Evolutionary conservation across 176 grass and related monocot genomes (phyloP), one percentile per base, ranked within the genome.

Genomic region (Zizania latifolia): DNA sequence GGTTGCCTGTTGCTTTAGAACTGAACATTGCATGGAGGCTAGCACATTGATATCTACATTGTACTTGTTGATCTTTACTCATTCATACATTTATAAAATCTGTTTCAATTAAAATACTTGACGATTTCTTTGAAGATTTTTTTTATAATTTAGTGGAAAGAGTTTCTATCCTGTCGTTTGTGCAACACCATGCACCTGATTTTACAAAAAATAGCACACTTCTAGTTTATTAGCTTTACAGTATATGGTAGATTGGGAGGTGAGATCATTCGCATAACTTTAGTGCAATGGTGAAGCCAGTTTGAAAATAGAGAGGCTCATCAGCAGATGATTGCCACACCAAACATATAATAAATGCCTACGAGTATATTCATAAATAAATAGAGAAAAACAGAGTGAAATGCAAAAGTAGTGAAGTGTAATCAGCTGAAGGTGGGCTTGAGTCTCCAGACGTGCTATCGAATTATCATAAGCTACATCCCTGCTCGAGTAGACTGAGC

Each of bases 111-210:
- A 65, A 4, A 22, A 48, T 37, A 17, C 32, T 13, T 51, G 2
- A 36, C 29, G n/a, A 30, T 79, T 77, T 59, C 1, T 68, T 69
- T 41, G 15, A 83, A 60, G 30, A 17, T 69, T 73, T 27, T 63
- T 43, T 51, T 63, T 63, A 22, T 10, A 72, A 29, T 44, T 72
- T 65, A 41, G 27, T 73, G 45, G 51, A 74, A 71, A 60, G 21
- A 32, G 9, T 43, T 73, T 33, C 4, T 50, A 44, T 41, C 19
- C 27, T 22, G 10, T 79, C 16, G n/a, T 61, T 71, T 72, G 2
- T 30, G 30, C 39, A 31, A 45, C 50, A 23, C 37, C 58, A 59
- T 29, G 30, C 30, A 51, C 41, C 58, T 77, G 21, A 64, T 45
- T 70, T 24, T 45, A 59, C 41, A 50, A 37, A 35, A 62, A 28